Conservation (phyloP, 2,329 filamentous ascomycete species). For the Fusarium pseudoanthophilum region DNA sequence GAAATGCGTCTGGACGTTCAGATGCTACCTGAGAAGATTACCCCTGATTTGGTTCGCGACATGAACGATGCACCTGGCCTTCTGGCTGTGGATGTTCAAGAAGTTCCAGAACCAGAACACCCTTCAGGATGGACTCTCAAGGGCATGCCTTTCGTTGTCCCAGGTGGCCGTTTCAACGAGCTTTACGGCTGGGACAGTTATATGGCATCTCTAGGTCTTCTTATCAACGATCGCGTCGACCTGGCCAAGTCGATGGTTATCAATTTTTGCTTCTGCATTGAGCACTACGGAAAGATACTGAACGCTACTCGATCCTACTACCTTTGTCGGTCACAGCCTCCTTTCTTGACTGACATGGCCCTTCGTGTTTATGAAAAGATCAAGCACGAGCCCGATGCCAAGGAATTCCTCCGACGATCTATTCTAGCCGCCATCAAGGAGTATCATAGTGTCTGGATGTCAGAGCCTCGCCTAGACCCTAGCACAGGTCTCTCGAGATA, state of each 20-base stretch:
- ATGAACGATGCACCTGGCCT: constrained; percentile 90
- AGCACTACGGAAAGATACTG: constrained; percentile 97
- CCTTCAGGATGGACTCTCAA: constrained; percentile 75
- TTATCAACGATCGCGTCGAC: constrained; percentile 86
- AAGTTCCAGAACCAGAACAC: constrained; percentile 67
- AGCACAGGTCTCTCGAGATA: constrained; percentile 86
- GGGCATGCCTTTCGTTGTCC: constrained; percentile 95
- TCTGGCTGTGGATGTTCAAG: constrained; percentile 88
- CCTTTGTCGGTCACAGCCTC: constrained; percentile 90
- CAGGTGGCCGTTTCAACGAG: constrained; percentile 97
- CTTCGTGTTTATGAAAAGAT: constrained; percentile 94
- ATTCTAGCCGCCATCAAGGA: constrained; percentile 96
- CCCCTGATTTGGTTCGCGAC: constrained; percentile 81
- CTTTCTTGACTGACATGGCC: constrained; percentile 97
- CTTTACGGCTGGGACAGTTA: constrained; percentile 99
- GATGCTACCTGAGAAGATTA: constrained; percentile 79
- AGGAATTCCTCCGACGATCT: constrained; percentile 82
- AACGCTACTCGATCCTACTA: constrained; percentile 98
- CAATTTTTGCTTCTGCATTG: constrained; percentile 98
- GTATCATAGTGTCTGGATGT: constrained; percentile 90
- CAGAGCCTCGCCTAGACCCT: constrained; percentile 79
- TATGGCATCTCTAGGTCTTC: constrained; percentile 92
- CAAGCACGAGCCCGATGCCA: constrained; percentile 81
- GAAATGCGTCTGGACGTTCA: constrained; percentile 90
- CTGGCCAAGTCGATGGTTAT: constrained; percentile 93